phyloP scores from a whole-genome alignment of 2,329 filamentous ascomycete genomes.

The Arthrobotrys megalospora region DNA sequence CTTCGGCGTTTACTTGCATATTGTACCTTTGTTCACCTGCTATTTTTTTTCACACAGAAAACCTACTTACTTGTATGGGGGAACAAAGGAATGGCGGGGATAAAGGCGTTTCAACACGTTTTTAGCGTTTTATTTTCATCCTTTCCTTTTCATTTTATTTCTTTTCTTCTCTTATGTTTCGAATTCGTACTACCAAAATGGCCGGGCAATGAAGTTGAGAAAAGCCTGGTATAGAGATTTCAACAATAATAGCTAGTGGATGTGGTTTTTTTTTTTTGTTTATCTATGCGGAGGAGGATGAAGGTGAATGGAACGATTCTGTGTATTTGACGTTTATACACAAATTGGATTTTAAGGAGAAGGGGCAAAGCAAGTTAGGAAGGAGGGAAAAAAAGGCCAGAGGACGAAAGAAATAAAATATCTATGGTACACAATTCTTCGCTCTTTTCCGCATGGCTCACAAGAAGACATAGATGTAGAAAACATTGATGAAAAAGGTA shows the following conservation, averaged over 20 bases:
- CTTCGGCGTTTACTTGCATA: slow-evolving; percentile 30
- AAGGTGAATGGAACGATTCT: neutral
- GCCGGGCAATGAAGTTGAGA: neutral
- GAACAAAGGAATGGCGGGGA: slow-evolving; percentile 22
- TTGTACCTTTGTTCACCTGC: neutral
- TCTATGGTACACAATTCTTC: slow-evolving; percentile 39
- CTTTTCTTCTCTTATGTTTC: neutral
- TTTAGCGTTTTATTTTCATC: slow-evolving; percentile 43
- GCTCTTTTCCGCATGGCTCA: slow-evolving; percentile 17
- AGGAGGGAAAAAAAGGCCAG: neutral
- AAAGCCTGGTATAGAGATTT: slow-evolving; percentile 12
- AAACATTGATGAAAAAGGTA: neutral
- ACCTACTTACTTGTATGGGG: slow-evolving; percentile 17
- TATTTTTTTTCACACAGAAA: neutral
- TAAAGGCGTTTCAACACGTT: slow-evolving; percentile 62
- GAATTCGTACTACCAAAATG: neutral
- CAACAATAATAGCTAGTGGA: slow-evolving; percentile 26
- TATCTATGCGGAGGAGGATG: neutral
- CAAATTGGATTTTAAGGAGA: neutral
- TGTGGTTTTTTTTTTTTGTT: neutral
- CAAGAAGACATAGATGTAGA: slow-evolving; percentile 10
- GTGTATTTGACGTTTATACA: slow-evolving; percentile 2
- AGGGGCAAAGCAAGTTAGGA: neutral
- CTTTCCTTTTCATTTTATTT: neutral
- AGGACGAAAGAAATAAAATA: slow-evolving; percentile 29